Conservation (phyloP, 371 early-diverging fungal genomes). For the Basidiobolus meristosporus region DNA sequence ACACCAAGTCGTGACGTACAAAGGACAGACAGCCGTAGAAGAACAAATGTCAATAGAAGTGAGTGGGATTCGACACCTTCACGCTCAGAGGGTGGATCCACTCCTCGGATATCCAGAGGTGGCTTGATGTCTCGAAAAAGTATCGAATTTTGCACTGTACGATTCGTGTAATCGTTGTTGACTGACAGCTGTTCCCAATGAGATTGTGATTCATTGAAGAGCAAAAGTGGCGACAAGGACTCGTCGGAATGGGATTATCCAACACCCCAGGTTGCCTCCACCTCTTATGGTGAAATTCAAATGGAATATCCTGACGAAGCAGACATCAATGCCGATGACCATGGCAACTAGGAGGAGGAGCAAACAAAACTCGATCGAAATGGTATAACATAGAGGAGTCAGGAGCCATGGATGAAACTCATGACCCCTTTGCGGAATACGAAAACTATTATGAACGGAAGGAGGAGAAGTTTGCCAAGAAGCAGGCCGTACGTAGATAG, state of each 20-base stretch:
- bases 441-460: constrained; percentile 45
- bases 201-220: constrained; percentile 6
- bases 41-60: constrained; percentile 12
- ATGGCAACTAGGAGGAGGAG: constrained; percentile 55
- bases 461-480: constrained; percentile 58
- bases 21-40: neutral
- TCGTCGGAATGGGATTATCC: constrained; percentile 25
- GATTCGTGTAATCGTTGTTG: neutral
- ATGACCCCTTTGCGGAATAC: constrained; percentile 63
- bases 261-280: constrained; percentile 33
- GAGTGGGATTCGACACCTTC: constrained; percentile 42
- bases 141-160: constrained; percentile 5
- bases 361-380: constrained; percentile 79
- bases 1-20: too few relatives aligned
- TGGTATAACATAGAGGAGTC: constrained; percentile 90
- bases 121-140: constrained; percentile 26
- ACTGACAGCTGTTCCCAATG: too few relatives aligned
- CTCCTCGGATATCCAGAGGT: constrained; percentile 18
- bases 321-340: constrained; percentile 15
- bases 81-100: constrained; percentile 15
- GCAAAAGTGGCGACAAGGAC: constrained; percentile 16
- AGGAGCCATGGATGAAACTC: constrained; percentile 21
- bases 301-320: constrained; percentile 14
- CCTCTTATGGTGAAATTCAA: constrained; percentile 29
- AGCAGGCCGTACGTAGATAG: constrained; percentile 19